Base-by-base conservation (phyloP, 352 stramenopile species). In the Phytophthora hybrid region DNA sequence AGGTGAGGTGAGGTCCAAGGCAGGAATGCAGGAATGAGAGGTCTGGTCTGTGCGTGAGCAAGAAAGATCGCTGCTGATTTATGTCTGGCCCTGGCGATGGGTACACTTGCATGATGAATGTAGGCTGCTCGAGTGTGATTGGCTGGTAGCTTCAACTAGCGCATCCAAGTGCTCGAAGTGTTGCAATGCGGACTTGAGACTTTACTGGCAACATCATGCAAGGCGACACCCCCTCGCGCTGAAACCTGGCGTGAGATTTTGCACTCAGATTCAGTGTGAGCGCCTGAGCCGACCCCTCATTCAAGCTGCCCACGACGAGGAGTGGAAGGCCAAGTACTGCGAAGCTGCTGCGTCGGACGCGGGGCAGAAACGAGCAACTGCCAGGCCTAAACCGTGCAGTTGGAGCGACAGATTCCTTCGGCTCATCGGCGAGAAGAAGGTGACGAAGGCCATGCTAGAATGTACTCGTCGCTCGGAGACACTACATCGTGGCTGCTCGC, bases 371-470 rank as follows among this genome's bases (percentile, higher is more conserved):
- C 44, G 13, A 51, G 34, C 34, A 10, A 41, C 34, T 41, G 34
- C 34, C 34, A 11, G 34, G 34, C 34, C 34, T 10, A 41, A 10
- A 10, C 34, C 34, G 34, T 10, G 10, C 34, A 14, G 8, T 14
- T 41, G 34, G 34, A 41, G 34, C 5, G 8, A 2, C 34, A 14
- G 34, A 10, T 41, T 41, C 34, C 9, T 14, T 4, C 34, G 34
- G 34, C 34, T 2, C 10, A 10, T 37, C 32, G 41, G n/a, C 31
- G 53, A 59, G 0, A 37, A n/a, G 5, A 52, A 59, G 7, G 21
- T 76, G 8, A 61, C 34, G 0, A 61, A 59, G 26, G 52, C 21
- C 3, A 63, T 41, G 69, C 11, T 64, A 32, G 56, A 71, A 59
- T 65, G 57, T 65, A 60, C 51, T 14, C 26, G 39, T 59, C 23